Evolutionary conservation across 441 rosid genomes (phyloP).

Genomic region (Monsonia emarginata): DNA sequence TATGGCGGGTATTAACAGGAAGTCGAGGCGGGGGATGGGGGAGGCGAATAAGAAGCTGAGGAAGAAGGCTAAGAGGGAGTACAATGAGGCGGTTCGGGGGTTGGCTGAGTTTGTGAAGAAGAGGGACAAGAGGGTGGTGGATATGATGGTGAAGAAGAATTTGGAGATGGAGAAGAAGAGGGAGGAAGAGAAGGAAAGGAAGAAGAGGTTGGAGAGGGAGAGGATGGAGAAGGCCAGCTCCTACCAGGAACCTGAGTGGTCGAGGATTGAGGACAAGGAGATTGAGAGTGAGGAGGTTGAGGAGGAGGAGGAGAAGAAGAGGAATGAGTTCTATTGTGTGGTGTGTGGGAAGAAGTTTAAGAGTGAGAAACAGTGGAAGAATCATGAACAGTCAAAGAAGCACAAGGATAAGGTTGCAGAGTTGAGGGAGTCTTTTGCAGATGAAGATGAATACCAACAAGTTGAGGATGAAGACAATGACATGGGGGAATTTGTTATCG

Average conservation of each 20-base stretch:
- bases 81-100: conserved; percentile 69
- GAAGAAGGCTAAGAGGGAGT: conserved; percentile 73
- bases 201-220: conserved; percentile 63
- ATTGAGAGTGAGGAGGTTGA: conserved; percentile 33
- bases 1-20: conserved; percentile 60
- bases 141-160: conserved; percentile 63
- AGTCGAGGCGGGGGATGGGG: conserved; percentile 78
- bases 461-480: not conserved
- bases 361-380: conserved; percentile 94
- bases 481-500: not conserved
- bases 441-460: conserved; percentile 27
- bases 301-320: conserved; percentile 30
- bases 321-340: conserved; percentile 60
- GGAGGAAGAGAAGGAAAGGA: conserved; percentile 60
- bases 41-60: conserved; percentile 87
- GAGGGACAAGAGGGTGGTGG: conserved; percentile 87
- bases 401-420: conserved; percentile 85
- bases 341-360: conserved; percentile 84
- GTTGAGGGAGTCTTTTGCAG: conserved; percentile 51
- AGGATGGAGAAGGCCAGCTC: conserved; percentile 51
- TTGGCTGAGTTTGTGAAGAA: conserved; percentile 81
- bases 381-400: conserved; percentile 96
- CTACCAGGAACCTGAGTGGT: conserved; percentile 79
- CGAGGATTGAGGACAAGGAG: conserved; percentile 40
- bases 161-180: conserved; percentile 61